Evolutionary conservation across 495 filamentous ascomycete species (phyloP).

Genomic region (Penicillium odoratum): DNA sequence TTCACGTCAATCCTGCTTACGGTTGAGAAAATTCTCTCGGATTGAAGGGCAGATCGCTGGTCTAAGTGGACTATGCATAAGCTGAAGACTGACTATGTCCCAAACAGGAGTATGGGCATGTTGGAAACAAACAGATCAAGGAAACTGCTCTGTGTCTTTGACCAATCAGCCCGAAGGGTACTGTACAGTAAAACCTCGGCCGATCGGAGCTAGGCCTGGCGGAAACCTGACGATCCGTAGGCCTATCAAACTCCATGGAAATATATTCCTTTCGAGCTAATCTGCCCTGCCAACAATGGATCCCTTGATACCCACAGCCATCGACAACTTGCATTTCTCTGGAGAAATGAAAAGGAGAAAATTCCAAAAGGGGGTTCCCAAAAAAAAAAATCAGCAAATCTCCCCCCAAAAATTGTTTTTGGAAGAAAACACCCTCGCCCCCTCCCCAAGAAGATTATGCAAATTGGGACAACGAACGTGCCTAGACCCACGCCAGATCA

Average conservation of each 20-base stretch:
- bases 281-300: constrained; percentile 2
- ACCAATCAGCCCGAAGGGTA: not conserved
- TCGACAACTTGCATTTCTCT: not conserved
- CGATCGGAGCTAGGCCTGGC: not conserved
- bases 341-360: not conserved
- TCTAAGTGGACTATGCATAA: not conserved
- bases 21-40: not conserved
- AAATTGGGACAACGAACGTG: not conserved
- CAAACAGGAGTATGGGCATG: not conserved
- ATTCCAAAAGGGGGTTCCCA: not conserved
- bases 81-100: not conserved
- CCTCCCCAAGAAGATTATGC: not conserved
- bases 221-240: not conserved
- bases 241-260: constrained; percentile 16
- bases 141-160: not conserved
- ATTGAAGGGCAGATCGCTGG: not conserved
- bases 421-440: too few relatives aligned
- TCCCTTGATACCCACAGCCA: not conserved
- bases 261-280: constrained; percentile 5
- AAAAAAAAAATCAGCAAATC: not conserved
- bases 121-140: not conserved
- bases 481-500: not conserved
- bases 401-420: too few relatives aligned
- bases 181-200: not conserved
- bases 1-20: not conserved